phyloP scores from a whole-genome alignment of 2,329 filamentous ascomycete species.

The Trichoderma asperellum region DNA sequence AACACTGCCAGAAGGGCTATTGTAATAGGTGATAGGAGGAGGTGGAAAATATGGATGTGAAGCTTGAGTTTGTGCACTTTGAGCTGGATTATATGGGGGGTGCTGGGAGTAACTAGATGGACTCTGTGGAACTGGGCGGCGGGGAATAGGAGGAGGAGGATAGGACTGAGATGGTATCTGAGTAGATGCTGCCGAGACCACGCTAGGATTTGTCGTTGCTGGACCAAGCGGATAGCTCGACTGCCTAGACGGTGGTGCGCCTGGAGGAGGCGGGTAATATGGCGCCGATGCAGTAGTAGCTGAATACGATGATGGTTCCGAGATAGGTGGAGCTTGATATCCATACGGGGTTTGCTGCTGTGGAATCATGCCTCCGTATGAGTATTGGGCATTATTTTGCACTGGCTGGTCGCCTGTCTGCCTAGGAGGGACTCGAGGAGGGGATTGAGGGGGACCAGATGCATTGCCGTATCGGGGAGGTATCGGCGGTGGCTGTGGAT shows the following conservation, averaged over 20 bases:
- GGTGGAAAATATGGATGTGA: background rate
- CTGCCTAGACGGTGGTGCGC: conserved; percentile 4
- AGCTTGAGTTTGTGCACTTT: background rate
- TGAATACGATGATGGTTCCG: background rate
- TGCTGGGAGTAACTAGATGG: background rate
- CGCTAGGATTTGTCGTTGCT: background rate
- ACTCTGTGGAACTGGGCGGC: background rate
- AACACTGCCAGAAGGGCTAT: background rate
- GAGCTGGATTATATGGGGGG: conserved; percentile 5
- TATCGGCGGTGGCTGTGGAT: conserved; percentile 19
- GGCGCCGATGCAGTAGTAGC: background rate
- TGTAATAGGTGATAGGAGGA: background rate
- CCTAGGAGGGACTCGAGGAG: background rate
- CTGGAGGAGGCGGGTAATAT: conserved; percentile 24
- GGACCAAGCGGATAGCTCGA: background rate
- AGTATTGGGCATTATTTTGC: conserved; percentile 1
- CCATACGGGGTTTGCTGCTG: conserved; percentile 9
- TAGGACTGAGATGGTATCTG: conserved; percentile 2
- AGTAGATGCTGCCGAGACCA: background rate
- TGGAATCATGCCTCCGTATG: background rate
- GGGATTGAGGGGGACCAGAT: background rate
- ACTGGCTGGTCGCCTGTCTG: conserved; percentile 3
- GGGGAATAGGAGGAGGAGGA: conserved; percentile 7
- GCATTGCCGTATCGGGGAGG: conserved; percentile 17
- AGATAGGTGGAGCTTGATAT: background rate